Evolutionary conservation across 2,329 filamentous ascomycete species (phyloP), one percentile per base, ranked within the genome.

Genomic region (Arthroderma sp.): DNA sequence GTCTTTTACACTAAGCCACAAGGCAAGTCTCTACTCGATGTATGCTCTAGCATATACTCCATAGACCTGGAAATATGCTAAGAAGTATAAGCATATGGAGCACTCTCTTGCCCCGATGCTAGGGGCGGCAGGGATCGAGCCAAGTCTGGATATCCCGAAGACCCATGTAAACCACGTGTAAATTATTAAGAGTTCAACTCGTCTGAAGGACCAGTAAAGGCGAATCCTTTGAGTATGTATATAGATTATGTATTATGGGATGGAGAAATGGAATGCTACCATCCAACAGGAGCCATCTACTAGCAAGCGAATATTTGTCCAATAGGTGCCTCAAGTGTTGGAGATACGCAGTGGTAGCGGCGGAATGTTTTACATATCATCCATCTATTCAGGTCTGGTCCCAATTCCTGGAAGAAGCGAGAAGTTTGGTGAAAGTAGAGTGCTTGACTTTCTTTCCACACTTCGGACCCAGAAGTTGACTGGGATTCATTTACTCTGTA

Each of bases 161-260:
- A 51, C 47, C 47, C 47, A 51, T 51, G 47, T 19, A 31, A n/a
- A 31, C 47, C 47, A 51, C 47, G 47, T 51, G 47, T 51, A 33
- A 33, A 33, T 13, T 31, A 33, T 51, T 25, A 25, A 47, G 21
- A 43, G 39, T 21, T 47, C 41, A 11, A 11, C 41, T 47, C 25
- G 8, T 41, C 15, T n/a, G 17, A 41, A 41, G 7, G 41, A 11
- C 21, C 21, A 13, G 41, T 17, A 44, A 13, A 17, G 21, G 41
- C 21, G 21, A 31, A 47, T 15, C n/a, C n/a, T 13, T 38, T 11
- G 13, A 2, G 35, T 3, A n/a, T 9, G 13, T 11, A 9, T 5
- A 38, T 38, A 38, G 28, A 31, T 4, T 31, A 31, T n/a, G n/a
- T 39, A n/a, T 6, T 43, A 17, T 43, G n/a, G 19, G 39, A 17